Conservation (phyloP, 78 protist genomes). For the Dictyostelium brefeldianum region DNA sequence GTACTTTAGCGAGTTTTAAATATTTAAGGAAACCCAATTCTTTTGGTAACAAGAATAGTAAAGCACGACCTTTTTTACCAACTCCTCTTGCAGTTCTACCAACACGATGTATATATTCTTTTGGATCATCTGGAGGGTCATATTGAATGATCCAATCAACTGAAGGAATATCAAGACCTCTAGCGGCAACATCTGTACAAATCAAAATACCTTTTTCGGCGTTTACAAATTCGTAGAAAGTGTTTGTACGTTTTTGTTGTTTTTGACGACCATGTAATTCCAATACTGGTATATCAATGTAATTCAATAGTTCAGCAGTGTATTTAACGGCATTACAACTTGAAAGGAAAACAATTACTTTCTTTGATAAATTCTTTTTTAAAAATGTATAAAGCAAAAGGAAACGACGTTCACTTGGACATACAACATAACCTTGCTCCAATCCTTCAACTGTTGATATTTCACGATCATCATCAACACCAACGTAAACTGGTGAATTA, state of each 20-base stretch:
- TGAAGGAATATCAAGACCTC: constrained; percentile 99
- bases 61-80: constrained; percentile 93
- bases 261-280: constrained; percentile 98
- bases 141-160: constrained; percentile 99
- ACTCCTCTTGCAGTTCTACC: constrained; percentile 99
- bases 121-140: constrained; percentile 99
- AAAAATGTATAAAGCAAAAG: constrained; percentile 98
- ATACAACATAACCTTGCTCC: constrained; percentile 98
- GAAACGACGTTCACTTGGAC: constrained; percentile 94
- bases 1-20: constrained; percentile 92
- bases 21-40: constrained; percentile 97
- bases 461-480: constrained; percentile 89
- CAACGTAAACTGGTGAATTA: constrained; percentile 89
- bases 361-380: constrained; percentile 94
- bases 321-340: constrained; percentile 94
- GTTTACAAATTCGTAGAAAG: constrained; percentile 98
- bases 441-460: constrained; percentile 89
- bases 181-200: constrained; percentile 99
- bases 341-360: constrained; percentile 94
- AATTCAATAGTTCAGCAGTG: constrained; percentile 99
- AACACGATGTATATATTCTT: constrained; percentile 98
- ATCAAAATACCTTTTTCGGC: constrained; percentile 96
- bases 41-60: constrained; percentile 97
- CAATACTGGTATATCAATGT: constrained; percentile 97
- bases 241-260: constrained; percentile 98